Evolutionary conservation across 176 grass and related monocot species (phyloP).

Genomic region (Oryza glumipatula): DNA sequence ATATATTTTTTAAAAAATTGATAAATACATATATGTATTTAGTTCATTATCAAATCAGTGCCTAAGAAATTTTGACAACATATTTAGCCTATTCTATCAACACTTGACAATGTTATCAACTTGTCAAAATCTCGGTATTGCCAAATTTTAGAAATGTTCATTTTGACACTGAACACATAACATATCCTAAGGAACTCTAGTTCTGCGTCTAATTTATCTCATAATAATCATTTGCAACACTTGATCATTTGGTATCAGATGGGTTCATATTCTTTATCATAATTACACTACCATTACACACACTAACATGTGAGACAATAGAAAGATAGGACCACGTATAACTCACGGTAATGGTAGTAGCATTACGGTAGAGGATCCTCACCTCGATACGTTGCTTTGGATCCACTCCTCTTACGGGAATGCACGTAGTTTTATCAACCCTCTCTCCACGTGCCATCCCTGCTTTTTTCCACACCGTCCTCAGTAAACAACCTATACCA

Average conservation of each 20-base stretch:
- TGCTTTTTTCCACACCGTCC: background rate
- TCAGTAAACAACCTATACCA: background rate
- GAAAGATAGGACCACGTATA: no score
- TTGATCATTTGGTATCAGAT: background rate
- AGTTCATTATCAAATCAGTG: no score
- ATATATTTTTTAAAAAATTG: no score
- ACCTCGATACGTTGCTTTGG: slow-evolving; percentile 19
- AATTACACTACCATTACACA: no score
- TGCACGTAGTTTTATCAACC: background rate
- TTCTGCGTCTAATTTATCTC: slow-evolving; percentile 10
- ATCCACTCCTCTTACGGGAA: background rate
- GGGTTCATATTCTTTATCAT: no score
- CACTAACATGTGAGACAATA: no score
- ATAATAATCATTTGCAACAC: background rate
- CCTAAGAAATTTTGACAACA: no score
- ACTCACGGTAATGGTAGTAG: no score
- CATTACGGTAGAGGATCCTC: no score
- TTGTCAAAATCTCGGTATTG: background rate
- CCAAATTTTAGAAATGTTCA: background rate
- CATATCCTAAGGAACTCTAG: background rate
- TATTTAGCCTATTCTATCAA: no score
- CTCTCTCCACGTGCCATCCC: slow-evolving; percentile 12
- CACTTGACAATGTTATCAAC: no score
- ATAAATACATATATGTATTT: no score
- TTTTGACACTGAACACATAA: background rate